Conservation (phyloP, 2,329 filamentous ascomycete species). For the Fonsecaea erecta region DNA sequence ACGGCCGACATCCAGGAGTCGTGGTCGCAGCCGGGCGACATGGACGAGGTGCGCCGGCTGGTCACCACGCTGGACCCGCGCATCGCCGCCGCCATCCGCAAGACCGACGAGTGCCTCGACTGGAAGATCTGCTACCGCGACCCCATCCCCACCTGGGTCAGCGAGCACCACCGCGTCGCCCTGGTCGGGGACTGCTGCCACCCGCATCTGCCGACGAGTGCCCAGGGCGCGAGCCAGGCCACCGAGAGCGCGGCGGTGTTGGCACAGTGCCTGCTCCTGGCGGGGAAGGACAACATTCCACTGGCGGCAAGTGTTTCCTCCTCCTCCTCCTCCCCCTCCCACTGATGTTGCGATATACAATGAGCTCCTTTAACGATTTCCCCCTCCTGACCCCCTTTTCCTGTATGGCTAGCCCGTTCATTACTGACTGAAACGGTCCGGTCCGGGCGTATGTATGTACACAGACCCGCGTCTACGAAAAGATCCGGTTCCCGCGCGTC, state of each 20-base stretch:
- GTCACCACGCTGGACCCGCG: conserved; percentile 59
- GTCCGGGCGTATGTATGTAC: too few species aligned
- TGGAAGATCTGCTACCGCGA: conserved; percentile 43
- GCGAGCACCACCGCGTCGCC: conserved; percentile 38
- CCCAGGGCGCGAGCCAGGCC: conserved; percentile 50
- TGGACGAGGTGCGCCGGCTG: conserved; percentile 57
- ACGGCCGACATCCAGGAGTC: conserved; percentile 57
- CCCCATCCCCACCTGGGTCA: conserved; percentile 38
- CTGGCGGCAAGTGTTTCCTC: conserved; percentile 22
- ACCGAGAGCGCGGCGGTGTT: conserved; percentile 51
- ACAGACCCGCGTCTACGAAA: conserved; percentile 47
- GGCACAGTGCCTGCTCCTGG: conserved; percentile 33
- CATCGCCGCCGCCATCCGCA: conserved; percentile 53
- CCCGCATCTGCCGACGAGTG: conserved; percentile 50
- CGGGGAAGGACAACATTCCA: conserved; percentile 28
- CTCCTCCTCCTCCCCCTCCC: too few species aligned
- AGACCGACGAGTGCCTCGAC: conserved; percentile 42
- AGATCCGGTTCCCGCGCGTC: conserved; percentile 45
- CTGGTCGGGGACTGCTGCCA: conserved; percentile 48
- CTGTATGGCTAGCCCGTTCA: too few species aligned
- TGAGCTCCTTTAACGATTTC: not conserved
- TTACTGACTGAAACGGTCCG: not conserved
- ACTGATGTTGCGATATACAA: too few species aligned
- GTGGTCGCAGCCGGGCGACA: conserved; percentile 59
- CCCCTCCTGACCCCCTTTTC: not conserved